Evolutionary conservation across 352 stramenopile species (phyloP).

Genomic region (Phytophthora uliginosa): DNA sequence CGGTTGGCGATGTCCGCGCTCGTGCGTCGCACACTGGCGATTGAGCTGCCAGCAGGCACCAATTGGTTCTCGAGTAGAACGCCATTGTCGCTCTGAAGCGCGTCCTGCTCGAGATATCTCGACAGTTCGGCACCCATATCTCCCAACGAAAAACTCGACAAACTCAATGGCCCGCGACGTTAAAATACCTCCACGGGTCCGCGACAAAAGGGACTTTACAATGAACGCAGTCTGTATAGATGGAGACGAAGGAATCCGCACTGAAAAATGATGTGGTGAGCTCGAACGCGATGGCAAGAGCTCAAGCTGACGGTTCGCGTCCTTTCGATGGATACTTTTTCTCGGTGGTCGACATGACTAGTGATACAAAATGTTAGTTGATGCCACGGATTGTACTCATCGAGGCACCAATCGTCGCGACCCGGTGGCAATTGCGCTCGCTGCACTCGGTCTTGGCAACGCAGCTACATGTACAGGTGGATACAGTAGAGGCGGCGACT

Average conservation of each 20-base stretch:
- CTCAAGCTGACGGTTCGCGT: conserved; percentile 2
- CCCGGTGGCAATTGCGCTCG: background rate
- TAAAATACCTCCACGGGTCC: background rate
- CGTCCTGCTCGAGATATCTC: conserved; percentile 54
- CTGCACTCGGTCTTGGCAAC: background rate
- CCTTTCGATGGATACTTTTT: conserved; percentile 38
- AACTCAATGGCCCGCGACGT: background rate
- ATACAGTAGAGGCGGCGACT: background rate
- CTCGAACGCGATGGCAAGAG: background rate
- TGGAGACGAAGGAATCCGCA: background rate
- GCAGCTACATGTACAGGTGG: no score
- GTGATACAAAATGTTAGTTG: background rate
- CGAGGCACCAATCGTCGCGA: conserved; percentile 18
- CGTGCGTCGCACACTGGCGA: conserved; percentile 38
- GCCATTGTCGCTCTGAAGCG: conserved; percentile 47
- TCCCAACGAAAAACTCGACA: background rate
- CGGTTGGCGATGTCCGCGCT: conserved; percentile 55
- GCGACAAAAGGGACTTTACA: background rate
- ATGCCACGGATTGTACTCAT: background rate
- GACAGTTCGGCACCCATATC: conserved; percentile 60
- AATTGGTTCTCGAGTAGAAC: conserved; percentile 47
- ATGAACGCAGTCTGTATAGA: background rate
- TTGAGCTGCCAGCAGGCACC: background rate
- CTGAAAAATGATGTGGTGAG: background rate
- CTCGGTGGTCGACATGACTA: conserved; percentile 20